Evolutionary conservation across 352 stramenopile genomes (phyloP), one percentile per base, ranked within the genome.

Genomic region (Phytophthora cajani): DNA sequence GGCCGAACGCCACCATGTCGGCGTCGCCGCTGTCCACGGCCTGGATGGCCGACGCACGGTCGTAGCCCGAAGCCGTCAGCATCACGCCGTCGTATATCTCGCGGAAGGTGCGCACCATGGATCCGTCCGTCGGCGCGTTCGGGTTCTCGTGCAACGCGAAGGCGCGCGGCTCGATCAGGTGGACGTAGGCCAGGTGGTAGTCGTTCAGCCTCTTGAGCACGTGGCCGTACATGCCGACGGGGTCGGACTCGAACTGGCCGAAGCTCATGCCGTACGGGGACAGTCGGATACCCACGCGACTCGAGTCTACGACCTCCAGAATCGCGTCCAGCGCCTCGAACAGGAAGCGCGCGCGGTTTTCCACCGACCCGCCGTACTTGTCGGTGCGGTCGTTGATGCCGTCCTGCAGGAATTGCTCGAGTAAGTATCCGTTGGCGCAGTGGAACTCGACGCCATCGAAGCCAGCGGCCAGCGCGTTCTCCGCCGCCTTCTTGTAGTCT

Each of bases 341-440:
- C 19, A 79, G 30, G 50, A 79, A 74, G 11, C 72, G 68, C 11
- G 72, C 68, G 7, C 72, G 72, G 68, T 77, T 79, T 61, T 79
- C 68, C 2, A 77, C 30, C 21, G 72, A 74, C 9, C 84, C 91
- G n/a, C 90, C 91, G 62, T 97, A 97, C 52, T 85, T 68, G 79
- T 97, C 91, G 1, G 80, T 90, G 36, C 88, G 85, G 17, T 80
- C 77, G 78, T 98, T 98, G 58, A 80, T 75, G 10, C 60, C 77
- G 60, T 82, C 75, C 64, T 92, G 80, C 10, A 98, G 68, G 74
- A 97, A 97, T 67, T 97, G 79, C 62, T 98, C 90, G 47, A 98
- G 69, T 32, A 98, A 71, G 62, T 98, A 98, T 9, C 92, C 94
- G 63, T 98, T 97, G 6, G 90, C 93, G 38, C 42, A 77, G 76